Percentiles rank a stretch among this genome's conserved stretches.
Evolutionary conservation across 2,329 filamentous ascomycete genomes (phyloP).

Genomic region (Plenodomus lindquistii): DNA sequence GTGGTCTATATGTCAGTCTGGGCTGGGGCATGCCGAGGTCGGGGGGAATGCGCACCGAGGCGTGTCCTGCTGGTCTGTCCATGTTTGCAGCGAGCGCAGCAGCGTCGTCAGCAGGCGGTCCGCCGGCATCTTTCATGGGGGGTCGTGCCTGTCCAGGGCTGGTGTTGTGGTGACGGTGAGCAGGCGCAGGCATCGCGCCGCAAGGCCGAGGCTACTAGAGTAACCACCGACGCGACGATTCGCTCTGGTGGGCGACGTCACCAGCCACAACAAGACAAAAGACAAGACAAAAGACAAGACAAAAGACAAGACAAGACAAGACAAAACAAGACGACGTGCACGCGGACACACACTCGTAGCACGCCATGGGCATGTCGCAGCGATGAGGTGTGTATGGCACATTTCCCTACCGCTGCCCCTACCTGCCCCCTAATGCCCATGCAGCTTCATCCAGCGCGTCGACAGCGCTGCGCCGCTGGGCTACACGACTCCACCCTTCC

Average conservation of each 20-base stretch:
- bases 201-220: constrained; percentile 35
- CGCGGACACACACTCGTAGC: not conserved
- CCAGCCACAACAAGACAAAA: constrained; percentile 7
- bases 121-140: constrained; percentile 59
- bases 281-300: too few relatives aligned
- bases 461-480: constrained; percentile 55
- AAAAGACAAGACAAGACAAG: too few relatives aligned
- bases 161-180: constrained; percentile 23
- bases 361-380: constrained; percentile 21
- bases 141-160: constrained; percentile 5
- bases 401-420: too few relatives aligned
- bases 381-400: constrained; percentile 46
- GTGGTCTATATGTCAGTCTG: constrained; percentile 21
- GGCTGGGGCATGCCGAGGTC: constrained; percentile 13
- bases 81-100: constrained; percentile 64
- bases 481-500: constrained; percentile 74
- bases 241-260: constrained; percentile 17
- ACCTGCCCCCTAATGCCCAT: too few relatives aligned
- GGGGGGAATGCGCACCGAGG: constrained; percentile 52
- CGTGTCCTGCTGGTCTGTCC: constrained; percentile 62
- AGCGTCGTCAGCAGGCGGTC: constrained; percentile 70
- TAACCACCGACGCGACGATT: constrained; percentile 16
- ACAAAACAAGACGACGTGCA: too few relatives aligned
- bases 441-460: constrained; percentile 51
- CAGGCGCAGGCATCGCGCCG: constrained; percentile 12